phyloP scores from a whole-genome alignment of 2,329 filamentous ascomycete genomes.

The Aureobasidium sp. region DNA sequence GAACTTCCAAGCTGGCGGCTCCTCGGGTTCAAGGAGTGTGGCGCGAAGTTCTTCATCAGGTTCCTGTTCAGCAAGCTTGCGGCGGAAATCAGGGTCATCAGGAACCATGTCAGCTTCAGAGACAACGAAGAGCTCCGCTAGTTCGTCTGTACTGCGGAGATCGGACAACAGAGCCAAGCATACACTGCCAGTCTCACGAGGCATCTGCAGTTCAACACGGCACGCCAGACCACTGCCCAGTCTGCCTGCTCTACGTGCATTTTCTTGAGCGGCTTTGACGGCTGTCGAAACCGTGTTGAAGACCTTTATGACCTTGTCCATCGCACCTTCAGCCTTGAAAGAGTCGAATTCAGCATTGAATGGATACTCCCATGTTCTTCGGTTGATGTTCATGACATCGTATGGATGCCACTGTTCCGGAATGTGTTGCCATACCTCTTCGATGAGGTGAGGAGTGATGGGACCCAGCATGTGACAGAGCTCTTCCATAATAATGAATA shows the following conservation, averaged over 20 bases:
- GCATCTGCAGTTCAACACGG: conserved; percentile 51
- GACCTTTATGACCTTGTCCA: conserved; percentile 38
- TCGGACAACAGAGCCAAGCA: conserved; percentile 17
- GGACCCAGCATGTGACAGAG: conserved; percentile 74
- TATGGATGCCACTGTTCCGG: conserved; percentile 51
- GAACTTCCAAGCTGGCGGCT: conserved; percentile 35
- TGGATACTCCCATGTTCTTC: conserved; percentile 22
- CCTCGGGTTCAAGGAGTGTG: conserved; percentile 18
- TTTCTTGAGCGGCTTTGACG: conserved; percentile 70
- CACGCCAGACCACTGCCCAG: conserved; percentile 78
- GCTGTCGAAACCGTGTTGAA: conserved; percentile 51
- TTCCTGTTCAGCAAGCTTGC: conserved; percentile 15
- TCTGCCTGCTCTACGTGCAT: conserved; percentile 61
- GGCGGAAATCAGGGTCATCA: conserved; percentile 12
- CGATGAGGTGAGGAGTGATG: conserved; percentile 73
- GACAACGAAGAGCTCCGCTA: conserved; percentile 39
- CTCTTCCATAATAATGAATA: conserved; percentile 59
- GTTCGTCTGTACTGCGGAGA: conserved; percentile 23
- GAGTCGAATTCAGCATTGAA: conserved; percentile 19
- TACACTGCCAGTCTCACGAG: conserved; percentile 14
- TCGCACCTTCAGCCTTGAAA: neutral
- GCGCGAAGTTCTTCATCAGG: conserved; percentile 17
- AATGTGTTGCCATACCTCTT: conserved; percentile 78
- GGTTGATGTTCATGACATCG: conserved; percentile 25
- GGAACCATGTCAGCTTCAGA: conserved; percentile 29